Conservation (phyloP, 1,284 basidiomycete genomes). For the Albatrellus sp. region DNA sequence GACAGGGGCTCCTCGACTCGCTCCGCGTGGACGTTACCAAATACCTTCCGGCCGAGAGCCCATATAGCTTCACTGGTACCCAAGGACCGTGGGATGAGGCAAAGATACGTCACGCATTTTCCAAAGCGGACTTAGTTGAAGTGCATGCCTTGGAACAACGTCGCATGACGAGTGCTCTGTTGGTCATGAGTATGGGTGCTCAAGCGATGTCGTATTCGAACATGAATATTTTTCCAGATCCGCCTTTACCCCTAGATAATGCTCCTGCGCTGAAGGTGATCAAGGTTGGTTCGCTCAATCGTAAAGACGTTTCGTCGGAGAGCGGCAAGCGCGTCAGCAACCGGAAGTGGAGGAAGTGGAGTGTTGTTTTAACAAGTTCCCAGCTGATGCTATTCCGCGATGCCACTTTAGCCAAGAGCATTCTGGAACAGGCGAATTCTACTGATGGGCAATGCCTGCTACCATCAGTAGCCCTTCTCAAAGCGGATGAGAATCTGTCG, state of each 20-base stretch:
- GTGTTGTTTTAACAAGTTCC: slow-evolving; percentile 78
- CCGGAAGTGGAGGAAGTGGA: slow-evolving; percentile 85
- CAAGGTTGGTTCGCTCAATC: slow-evolving; percentile 72
- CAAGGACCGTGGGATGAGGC: slow-evolving; percentile 57
- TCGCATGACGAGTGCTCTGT: slow-evolving; percentile 33
- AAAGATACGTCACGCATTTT: slow-evolving; percentile 59
- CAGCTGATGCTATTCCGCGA: slow-evolving; percentile 93
- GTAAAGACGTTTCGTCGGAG: slow-evolving; percentile 75
- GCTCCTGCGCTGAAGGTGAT: slow-evolving; percentile 58
- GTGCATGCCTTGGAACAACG: slow-evolving; percentile 28
- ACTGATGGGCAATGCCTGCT: slow-evolving; percentile 28
- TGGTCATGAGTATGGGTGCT: slow-evolving; percentile 31
- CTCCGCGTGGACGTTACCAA: slow-evolving; percentile 67
- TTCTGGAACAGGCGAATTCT: slow-evolving; percentile 40
- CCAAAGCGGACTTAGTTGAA: slow-evolving; percentile 52
- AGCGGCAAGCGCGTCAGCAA: slow-evolving; percentile 66
- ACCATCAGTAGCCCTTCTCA: slow-evolving; percentile 50
- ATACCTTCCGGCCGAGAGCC: slow-evolving; percentile 54
- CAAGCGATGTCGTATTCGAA: slow-evolving; percentile 17
- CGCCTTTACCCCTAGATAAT: slow-evolving; percentile 16
- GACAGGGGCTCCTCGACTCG: slow-evolving; percentile 55
- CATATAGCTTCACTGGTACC: slow-evolving; percentile 71
- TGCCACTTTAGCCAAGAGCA: slow-evolving; percentile 47
- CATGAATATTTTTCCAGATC: slow-evolving; percentile 9
- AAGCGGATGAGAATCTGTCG: slow-evolving; percentile 81